Conservation (phyloP, 108 stramenopile genomes). For the Pseudonitzschia multistriata region DNA sequence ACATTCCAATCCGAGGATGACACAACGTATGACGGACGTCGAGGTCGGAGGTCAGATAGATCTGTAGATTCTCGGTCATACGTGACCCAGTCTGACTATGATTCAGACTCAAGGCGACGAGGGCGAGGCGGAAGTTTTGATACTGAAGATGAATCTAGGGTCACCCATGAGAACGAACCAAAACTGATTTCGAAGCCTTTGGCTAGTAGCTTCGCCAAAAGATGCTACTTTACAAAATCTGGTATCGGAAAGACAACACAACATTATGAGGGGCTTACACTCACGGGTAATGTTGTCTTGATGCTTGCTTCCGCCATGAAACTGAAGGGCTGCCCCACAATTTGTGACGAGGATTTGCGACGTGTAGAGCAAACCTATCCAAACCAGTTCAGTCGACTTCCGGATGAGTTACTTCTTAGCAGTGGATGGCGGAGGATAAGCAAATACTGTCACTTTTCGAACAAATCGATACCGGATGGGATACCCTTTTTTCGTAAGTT, state of each 20-base stretch:
- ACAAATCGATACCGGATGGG: slow-evolving; percentile 72
- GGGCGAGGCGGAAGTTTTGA: slow-evolving; percentile 24
- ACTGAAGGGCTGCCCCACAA: slow-evolving; percentile 87
- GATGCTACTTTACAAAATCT: slow-evolving; percentile 86
- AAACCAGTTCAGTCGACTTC: slow-evolving; percentile 80
- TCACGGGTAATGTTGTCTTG: slow-evolving; percentile 82
- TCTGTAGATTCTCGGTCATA: slow-evolving; percentile 29
- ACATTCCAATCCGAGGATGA: slow-evolving; percentile 37
- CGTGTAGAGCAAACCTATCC: slow-evolving; percentile 85
- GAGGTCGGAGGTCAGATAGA: slow-evolving; percentile 18
- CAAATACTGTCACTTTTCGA: slow-evolving; percentile 86
- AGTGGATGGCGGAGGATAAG: slow-evolving; percentile 81
- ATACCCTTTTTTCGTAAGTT: slow-evolving; percentile 67
- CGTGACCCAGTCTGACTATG: slow-evolving; percentile 34
- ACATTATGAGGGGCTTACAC: slow-evolving; percentile 84
- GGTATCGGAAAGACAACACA: slow-evolving; percentile 80
- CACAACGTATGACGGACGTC: slow-evolving; percentile 29
- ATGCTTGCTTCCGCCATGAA: slow-evolving; percentile 88
- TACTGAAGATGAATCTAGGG: slow-evolving; percentile 25
- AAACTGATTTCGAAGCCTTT: slow-evolving; percentile 55
- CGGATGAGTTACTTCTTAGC: slow-evolving; percentile 78
- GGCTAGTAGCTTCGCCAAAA: slow-evolving; percentile 78
- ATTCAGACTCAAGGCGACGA: slow-evolving; percentile 28
- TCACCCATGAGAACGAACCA: slow-evolving; percentile 15
- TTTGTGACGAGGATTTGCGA: slow-evolving; percentile 88